Conservation (phyloP, 1,139 yeast genomes). For the Barnettozyma hawaiiensis region DNA sequence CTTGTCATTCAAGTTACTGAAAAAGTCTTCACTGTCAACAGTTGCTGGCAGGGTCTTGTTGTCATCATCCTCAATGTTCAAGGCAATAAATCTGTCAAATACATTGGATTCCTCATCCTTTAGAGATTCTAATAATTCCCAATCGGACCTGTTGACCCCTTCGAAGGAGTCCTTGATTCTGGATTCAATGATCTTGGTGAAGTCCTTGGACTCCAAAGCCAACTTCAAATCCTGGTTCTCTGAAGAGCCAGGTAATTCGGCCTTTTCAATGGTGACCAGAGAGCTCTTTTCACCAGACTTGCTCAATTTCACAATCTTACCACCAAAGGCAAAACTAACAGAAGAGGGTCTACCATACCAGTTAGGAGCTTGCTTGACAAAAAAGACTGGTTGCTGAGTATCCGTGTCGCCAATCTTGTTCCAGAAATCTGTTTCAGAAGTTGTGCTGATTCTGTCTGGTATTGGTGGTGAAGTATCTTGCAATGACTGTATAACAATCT, state of each 20-base stretch:
- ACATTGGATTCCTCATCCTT: conserved; percentile 47
- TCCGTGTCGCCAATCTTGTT: conserved; percentile 67
- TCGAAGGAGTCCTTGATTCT: conserved; percentile 40
- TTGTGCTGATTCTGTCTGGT: conserved; percentile 37
- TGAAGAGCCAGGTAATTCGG: conserved; percentile 38
- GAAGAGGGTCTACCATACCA: conserved; percentile 80
- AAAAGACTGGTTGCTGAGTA: conserved; percentile 62
- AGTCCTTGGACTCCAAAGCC: conserved; percentile 56
- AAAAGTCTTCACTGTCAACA: conserved; percentile 31
- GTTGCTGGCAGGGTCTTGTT: conserved; percentile 18
- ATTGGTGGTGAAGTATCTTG: conserved; percentile 67
- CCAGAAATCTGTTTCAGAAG: conserved; percentile 82
- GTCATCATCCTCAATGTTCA: conserved; percentile 29
- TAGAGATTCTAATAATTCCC: conserved; percentile 65
- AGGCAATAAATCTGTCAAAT: conserved; percentile 31
- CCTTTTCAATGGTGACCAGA: conserved; percentile 46
- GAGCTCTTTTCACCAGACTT: conserved; percentile 40
- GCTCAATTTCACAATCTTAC: conserved; percentile 64
- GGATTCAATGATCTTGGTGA: conserved; percentile 47
- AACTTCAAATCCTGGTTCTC: conserved; percentile 40
- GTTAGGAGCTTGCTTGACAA: conserved; percentile 75
- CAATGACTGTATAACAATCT: conserved; percentile 73
- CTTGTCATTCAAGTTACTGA: conserved; percentile 30
- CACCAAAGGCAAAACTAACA: conserved; percentile 91
- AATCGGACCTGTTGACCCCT: conserved; percentile 56